Percentiles rank a stretch among this genome's conserved stretches.
These are phyloP conservation scores for Viola pubescens DNA, from an alignment of 441 rosid genomes.

Conservation along the genomic window DNA sequence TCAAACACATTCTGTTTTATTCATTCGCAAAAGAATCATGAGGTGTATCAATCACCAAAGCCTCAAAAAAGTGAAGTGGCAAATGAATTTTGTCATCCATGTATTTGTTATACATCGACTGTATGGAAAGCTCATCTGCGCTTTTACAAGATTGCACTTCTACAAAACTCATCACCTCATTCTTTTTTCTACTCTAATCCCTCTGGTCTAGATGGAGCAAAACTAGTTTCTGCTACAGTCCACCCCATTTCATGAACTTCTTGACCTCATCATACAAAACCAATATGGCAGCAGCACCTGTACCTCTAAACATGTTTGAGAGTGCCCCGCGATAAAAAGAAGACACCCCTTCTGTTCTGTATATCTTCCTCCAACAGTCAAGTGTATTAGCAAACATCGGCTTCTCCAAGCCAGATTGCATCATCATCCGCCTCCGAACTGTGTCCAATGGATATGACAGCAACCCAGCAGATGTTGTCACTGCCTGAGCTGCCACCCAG, in stretches of 20 bases:
- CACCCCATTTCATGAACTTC: conserved; percentile 76
- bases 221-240: conserved; percentile 32
- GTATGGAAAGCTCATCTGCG: conserved; percentile 9
- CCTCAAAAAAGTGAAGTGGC: conserved; percentile 17
- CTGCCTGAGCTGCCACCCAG: conserved; percentile 86
- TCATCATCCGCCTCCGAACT: conserved; percentile 86
- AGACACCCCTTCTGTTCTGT: conserved; percentile 60
- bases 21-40: conserved; percentile 17
- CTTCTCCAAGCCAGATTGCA: conserved; percentile 79
- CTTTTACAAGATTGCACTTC: conserved; percentile 19
- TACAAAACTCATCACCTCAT: conserved; percentile 8
- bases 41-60: conserved; percentile 14
- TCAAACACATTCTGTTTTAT: conserved; percentile 16
- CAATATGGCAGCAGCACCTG: conserved; percentile 87
- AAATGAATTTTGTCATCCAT: conserved; percentile 21
- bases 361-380: conserved; percentile 81
- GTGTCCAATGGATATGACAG: conserved; percentile 85
- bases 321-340: conserved; percentile 86
- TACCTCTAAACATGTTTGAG: conserved; percentile 81
- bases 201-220: conserved; percentile 5
- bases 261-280: conserved; percentile 81
- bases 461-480: conserved; percentile 80
- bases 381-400: conserved; percentile 58
- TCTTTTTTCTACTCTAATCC: conserved; percentile 19
- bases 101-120: conserved; percentile 9